Evolutionary conservation across 108 stramenopile species (phyloP), one percentile per base, ranked within the genome.

Genomic region (Nitzschia sp.): DNA sequence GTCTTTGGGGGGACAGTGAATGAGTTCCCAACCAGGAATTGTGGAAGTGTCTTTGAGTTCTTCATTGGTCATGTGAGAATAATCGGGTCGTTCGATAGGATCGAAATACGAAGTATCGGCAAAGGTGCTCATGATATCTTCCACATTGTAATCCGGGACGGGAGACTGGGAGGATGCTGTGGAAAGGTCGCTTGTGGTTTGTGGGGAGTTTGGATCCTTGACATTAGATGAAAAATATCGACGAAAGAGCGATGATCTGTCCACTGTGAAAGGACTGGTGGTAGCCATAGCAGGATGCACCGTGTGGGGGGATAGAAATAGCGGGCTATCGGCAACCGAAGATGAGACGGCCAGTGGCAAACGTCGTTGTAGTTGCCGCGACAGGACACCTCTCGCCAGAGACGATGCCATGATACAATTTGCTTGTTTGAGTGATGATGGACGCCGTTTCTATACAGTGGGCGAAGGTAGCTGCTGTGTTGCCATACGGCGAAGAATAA

Each of bases 11-110:
- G 93, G 93, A 28, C 83, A 80, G 59, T 91, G 90, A 34, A 91
- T 80, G 49, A 91, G 73, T 33, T 82, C 77, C 87, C 88, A 94
- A 18, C 90, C 90, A 3, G 93, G 87, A 66, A 94, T 89, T 49
- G 84, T 80, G 33, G 74, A 76, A 28, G 79, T 71, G 47, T 94
- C 82, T 32, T 75, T 67, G 19, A 94, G 77, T 70, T 94, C 81
- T 54, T 82, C 83, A 59, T 87, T 86, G 64, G 85, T 77, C 88
- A 94, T 89, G 51, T 61, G 38, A 6, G 68, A 28, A 46, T 69
- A 64, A 33, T 70, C 63, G 6, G 55, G 62, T 55, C 51, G 48
- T 64, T 70, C 75, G 33, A 55, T 24, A 17, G 68, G 61, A 30
- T 68, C 65, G 57, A 27, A 75, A 29, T 75, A 75, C 23, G 67